These are phyloP conservation scores for Ceratobasidium sp. DNA, from an alignment of 1,284 basidiomycete genomes.

Conservation along the genomic window DNA sequence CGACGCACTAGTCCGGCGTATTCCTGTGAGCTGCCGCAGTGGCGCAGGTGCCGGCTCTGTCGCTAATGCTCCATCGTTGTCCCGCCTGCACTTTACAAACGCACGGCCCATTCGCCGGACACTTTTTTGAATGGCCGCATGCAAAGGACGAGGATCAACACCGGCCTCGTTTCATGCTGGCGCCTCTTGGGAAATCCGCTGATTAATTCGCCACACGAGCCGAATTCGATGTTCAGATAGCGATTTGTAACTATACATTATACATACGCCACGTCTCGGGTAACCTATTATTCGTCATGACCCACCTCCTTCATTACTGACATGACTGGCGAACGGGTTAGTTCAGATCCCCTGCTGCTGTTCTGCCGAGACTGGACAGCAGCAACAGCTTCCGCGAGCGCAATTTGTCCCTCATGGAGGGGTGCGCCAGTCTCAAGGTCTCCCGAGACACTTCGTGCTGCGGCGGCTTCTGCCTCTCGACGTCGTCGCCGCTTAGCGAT, in stretches of 20 bases:
- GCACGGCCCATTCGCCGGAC: not conserved
- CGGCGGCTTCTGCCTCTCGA: constrained; percentile 47
- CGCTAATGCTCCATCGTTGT: not conserved
- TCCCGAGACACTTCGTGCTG: not conserved
- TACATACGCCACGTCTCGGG: not conserved
- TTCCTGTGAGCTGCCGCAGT: not conserved
- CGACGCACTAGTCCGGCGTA: not conserved
- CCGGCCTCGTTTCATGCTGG: not conserved
- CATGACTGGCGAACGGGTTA: not conserved
- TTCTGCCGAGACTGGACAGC: constrained; percentile 26
- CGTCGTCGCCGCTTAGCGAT: constrained; percentile 52
- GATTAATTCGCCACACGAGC: constrained; percentile 1
- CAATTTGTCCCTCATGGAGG: constrained; percentile 28
- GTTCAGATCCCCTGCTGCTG: not conserved
- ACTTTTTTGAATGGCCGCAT: not conserved
- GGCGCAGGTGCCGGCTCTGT: not conserved
- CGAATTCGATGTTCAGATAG: not conserved
- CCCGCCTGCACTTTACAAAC: not conserved
- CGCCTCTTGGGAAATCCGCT: not conserved
- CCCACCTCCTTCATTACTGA: constrained; percentile 28
- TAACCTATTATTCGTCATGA: not conserved
- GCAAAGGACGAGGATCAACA: not conserved
- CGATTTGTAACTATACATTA: constrained; percentile 15
- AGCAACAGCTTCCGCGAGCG: constrained; percentile 29
- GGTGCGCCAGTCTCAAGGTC: constrained; percentile 17